Conservation (phyloP, 176 grass and related monocot species). For the Luzula sylvatica region DNA sequence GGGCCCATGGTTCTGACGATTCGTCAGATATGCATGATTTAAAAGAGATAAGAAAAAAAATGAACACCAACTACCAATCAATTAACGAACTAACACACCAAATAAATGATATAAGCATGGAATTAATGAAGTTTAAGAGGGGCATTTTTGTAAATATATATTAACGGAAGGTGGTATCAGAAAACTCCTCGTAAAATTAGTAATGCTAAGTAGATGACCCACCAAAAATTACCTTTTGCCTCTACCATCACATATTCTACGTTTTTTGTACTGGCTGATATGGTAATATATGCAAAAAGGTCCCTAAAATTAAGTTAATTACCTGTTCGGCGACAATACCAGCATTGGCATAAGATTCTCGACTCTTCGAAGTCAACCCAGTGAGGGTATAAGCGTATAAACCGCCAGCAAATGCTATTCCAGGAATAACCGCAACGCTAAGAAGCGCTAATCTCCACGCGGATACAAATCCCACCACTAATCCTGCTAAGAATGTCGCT, state of each 20-base stretch:
- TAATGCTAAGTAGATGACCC: not conserved
- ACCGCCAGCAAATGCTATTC: constrained; percentile 79
- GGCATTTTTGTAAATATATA: too few species aligned
- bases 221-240: constrained; percentile 4
- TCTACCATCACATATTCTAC: too few species aligned
- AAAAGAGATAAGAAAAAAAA: too few species aligned
- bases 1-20: not conserved
- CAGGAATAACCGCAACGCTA: constrained; percentile 76
- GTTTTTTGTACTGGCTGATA: too few species aligned
- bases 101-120: too few species aligned
- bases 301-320: not conserved
- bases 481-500: constrained; percentile 75
- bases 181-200: too few species aligned
- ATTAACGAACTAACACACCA: too few species aligned
- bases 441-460: constrained; percentile 82
- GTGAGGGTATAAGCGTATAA: constrained; percentile 72
- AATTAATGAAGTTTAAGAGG: too few species aligned
- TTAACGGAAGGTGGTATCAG: too few species aligned
- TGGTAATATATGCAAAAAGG: too few species aligned
- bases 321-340: constrained; percentile 85
- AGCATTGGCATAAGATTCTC: constrained; percentile 74
- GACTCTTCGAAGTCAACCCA: constrained; percentile 76
- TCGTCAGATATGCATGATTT: not conserved
- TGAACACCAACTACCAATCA: too few species aligned
- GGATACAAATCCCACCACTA: constrained; percentile 72